Evolutionary conservation across 1,284 basidiomycete species (phyloP).

Genomic region (Trichosporon inkin): DNA sequence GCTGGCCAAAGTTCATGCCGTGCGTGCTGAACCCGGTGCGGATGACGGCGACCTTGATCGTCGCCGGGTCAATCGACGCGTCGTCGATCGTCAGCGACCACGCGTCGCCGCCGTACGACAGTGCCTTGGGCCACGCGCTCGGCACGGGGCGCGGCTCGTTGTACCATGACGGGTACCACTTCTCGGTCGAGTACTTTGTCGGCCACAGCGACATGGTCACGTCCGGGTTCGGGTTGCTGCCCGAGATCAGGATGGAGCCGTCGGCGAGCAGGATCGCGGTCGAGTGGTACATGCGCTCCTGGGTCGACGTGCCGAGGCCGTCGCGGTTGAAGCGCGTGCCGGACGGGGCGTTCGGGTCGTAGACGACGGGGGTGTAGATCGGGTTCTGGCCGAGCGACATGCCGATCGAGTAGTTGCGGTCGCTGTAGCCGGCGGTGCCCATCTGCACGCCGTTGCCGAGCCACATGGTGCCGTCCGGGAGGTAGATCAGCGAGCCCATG

Average conservation of each 20-base stretch:
- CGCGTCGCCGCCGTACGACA: slow-evolving; percentile 67
- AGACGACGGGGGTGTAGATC: slow-evolving; percentile 52
- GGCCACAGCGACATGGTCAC: slow-evolving; percentile 48
- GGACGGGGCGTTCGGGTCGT: slow-evolving; percentile 61
- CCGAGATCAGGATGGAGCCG: slow-evolving; percentile 78
- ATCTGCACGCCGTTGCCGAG: slow-evolving; percentile 68
- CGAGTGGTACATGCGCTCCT: slow-evolving; percentile 82
- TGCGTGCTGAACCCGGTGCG: slow-evolving; percentile 92
- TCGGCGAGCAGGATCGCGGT: slow-evolving; percentile 81
- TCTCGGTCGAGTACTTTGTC: slow-evolving; percentile 48
- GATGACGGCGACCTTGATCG: slow-evolving; percentile 70
- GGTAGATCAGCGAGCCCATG: slow-evolving; percentile 66
- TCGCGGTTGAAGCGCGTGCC: slow-evolving; percentile 66
- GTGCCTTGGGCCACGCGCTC: slow-evolving; percentile 30
- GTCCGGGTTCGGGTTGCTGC: slow-evolving; percentile 74
- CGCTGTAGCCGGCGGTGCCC: slow-evolving; percentile 57
- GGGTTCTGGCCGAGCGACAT: slow-evolving; percentile 47
- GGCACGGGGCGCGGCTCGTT: slow-evolving; percentile 64
- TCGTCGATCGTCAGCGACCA: slow-evolving; percentile 68
- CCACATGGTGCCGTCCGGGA: slow-evolving; percentile 50
- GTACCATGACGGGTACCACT: slow-evolving; percentile 53
- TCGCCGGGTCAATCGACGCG: slow-evolving; percentile 55
- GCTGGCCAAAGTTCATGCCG: slow-evolving; percentile 62
- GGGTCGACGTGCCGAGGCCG: slow-evolving; percentile 63
- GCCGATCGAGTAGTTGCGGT: slow-evolving; percentile 43